A percentile compares a stretch with the other conserved stretches of the same genome.
Evolutionary conservation across 306 rosid species (phyloP).

Genomic region (Lathyrus oleraceus): DNA sequence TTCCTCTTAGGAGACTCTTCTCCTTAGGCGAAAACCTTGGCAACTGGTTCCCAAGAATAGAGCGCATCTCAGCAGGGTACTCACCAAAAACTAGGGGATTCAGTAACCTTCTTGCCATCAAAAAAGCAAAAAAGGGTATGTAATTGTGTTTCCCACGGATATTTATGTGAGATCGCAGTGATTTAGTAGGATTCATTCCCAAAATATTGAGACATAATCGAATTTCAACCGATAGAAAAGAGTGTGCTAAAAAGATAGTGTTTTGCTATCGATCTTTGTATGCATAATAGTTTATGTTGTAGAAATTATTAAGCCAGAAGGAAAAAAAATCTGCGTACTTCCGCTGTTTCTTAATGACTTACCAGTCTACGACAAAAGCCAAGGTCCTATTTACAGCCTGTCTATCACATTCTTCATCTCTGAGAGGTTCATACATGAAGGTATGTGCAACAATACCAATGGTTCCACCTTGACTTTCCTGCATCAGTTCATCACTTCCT

Average conservation of each 20-base stretch:
- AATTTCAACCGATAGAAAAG: not conserved
- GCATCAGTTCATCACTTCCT: slow-evolving; percentile 8
- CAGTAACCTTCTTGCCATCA: slow-evolving; percentile 38
- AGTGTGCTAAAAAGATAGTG: not conserved
- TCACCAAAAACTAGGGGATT: slow-evolving; percentile 63
- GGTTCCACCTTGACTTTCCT: slow-evolving; percentile 56
- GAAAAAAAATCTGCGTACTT: not conserved
- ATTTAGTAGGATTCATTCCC: not conserved
- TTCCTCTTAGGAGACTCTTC: slow-evolving; percentile 49
- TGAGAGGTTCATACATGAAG: slow-evolving; percentile 62
- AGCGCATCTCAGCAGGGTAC: slow-evolving; percentile 62
- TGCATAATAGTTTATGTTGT: not conserved
- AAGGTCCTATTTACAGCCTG: slow-evolving; percentile 55
- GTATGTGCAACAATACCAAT: slow-evolving; percentile 44
- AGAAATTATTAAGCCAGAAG: slow-evolving; percentile 7
- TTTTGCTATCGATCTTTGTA: not conserved
- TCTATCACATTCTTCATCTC: slow-evolving; percentile 51
- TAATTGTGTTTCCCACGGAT: too few species aligned
- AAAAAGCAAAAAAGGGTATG: too few species aligned
- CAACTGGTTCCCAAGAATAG: slow-evolving; percentile 47
- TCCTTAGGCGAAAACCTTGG: slow-evolving; percentile 51
- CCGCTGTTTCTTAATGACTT: slow-evolving; percentile 10
- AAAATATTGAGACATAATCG: not conserved
- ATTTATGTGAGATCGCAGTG: not conserved
- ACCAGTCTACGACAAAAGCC: slow-evolving; percentile 54